Percentiles rank a stretch among this genome's conserved stretches.
Evolutionary conservation across 2,329 filamentous ascomycete genomes (phyloP).

Genomic region (Arthroderma uncinatum): DNA sequence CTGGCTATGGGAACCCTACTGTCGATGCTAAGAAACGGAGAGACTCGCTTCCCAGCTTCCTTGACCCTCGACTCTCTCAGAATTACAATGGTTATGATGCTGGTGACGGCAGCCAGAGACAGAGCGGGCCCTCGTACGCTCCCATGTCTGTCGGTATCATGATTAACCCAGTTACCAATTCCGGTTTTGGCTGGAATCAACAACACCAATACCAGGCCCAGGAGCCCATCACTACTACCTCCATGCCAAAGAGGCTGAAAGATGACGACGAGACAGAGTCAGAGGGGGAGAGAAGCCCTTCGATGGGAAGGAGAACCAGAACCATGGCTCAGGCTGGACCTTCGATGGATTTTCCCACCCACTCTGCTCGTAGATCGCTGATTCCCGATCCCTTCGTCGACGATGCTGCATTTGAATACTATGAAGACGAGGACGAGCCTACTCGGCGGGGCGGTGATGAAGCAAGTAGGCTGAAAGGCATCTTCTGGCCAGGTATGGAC

Average conservation of each 20-base stretch:
- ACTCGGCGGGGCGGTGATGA: conserved; percentile 23
- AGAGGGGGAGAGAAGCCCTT: conserved; percentile 14
- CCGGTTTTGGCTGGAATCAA: neutral
- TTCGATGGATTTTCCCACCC: neutral
- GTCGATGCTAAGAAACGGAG: conserved; percentile 1
- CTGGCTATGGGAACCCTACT: neutral
- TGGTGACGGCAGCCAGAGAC: neutral
- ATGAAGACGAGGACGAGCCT: conserved; percentile 15
- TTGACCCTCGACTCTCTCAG: conserved; percentile 15
- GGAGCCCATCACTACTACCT: neutral
- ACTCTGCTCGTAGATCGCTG: neutral
- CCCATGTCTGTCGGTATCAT: neutral
- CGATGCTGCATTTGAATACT: conserved; percentile 16
- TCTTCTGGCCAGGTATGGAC: conserved; percentile 42
- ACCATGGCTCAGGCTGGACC: neutral
- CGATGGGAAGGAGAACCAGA: conserved; percentile 8
- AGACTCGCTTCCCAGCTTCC: conserved; percentile 9
- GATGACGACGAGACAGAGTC: conserved; percentile 9
- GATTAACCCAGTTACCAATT: neutral
- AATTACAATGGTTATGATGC: conserved; percentile 4
- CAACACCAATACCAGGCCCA: neutral
- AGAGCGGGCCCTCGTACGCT: neutral
- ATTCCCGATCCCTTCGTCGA: conserved; percentile 17
- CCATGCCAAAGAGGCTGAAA: conserved; percentile 10
- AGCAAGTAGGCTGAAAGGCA: conserved; percentile 36